Evolutionary conservation across 257 asterid genomes (phyloP).

Genomic region (Parsonsia alboflavescens): DNA sequence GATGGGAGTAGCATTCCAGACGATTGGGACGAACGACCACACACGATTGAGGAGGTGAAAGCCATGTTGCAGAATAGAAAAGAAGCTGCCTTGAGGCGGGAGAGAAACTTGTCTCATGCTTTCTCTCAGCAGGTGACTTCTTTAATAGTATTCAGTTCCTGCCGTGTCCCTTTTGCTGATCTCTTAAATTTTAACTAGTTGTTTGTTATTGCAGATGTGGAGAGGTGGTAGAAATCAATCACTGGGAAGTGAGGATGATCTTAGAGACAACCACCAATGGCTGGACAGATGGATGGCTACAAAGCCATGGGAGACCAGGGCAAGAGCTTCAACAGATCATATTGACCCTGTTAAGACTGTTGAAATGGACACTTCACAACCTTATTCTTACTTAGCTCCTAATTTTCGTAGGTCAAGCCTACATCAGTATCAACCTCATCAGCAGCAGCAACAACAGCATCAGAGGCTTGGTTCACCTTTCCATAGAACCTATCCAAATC

Average conservation of each 20-base stretch:
- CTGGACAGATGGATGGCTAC: slow-evolving; percentile 60
- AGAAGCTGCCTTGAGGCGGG: slow-evolving; percentile 56
- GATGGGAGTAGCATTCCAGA: slow-evolving; percentile 39
- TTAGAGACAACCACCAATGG: slow-evolving; percentile 32
- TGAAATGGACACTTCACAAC: slow-evolving; percentile 55
- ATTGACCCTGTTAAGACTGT: slow-evolving; percentile 71
- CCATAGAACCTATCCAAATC: slow-evolving; percentile 30
- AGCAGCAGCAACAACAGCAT: neutral
- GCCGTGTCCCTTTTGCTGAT: neutral
- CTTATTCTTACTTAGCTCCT: slow-evolving; percentile 22
- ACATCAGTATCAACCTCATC: slow-evolving; percentile 1
- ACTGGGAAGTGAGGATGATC: slow-evolving; percentile 9
- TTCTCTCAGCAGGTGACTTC: slow-evolving; percentile 62
- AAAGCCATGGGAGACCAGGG: slow-evolving; percentile 50
- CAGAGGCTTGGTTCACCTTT: slow-evolving; percentile 36
- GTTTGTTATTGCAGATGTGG: slow-evolving; percentile 33
- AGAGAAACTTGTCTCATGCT: slow-evolving; percentile 56
- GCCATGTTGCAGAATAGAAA: slow-evolving; percentile 64
- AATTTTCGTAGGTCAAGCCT: slow-evolving; percentile 7
- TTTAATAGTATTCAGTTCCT: neutral
- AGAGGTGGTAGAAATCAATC: slow-evolving; percentile 24
- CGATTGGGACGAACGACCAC: slow-evolving; percentile 71
- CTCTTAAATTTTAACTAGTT: neutral
- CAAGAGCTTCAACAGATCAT: slow-evolving; percentile 62
- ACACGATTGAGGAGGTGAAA: slow-evolving; percentile 69